phyloP scores from a whole-genome alignment of 441 rosid species.

The Pelargonium fulgidum region DNA sequence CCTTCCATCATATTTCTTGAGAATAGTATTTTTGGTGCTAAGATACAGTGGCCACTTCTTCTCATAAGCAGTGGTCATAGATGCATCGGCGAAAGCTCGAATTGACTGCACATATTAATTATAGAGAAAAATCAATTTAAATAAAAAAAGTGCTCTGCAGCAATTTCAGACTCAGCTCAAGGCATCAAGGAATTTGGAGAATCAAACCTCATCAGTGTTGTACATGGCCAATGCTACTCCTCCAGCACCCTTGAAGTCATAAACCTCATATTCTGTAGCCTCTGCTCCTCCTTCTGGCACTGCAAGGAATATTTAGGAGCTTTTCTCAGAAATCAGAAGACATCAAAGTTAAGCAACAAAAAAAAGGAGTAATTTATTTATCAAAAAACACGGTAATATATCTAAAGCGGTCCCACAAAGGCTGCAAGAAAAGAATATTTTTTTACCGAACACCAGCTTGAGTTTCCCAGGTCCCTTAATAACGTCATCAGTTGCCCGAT shows the following conservation, averaged over 20 bases:
- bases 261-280: conserved; percentile 20
- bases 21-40: conserved; percentile 93
- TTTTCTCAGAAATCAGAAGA: conserved; percentile 14
- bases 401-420: neutral
- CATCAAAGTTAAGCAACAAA: conserved; percentile 11
- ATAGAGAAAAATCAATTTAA: neutral
- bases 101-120: conserved; percentile 47
- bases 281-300: conserved; percentile 21
- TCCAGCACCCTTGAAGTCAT: conserved; percentile 20
- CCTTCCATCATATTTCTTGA: conserved; percentile 92
- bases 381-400: neutral
- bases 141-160: neutral
- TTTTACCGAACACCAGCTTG: conserved; percentile 35
- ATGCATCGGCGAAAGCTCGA: conserved; percentile 79
- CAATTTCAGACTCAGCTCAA: neutral
- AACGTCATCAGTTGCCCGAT: conserved; percentile 71
- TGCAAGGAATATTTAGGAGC: conserved; percentile 18
- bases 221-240: conserved; percentile 25
- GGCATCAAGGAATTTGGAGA: neutral
- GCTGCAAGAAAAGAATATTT: neutral
- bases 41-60: conserved; percentile 96
- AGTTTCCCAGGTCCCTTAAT: conserved; percentile 69
- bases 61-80: conserved; percentile 83
- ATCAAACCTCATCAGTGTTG: conserved; percentile 23
- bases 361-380: neutral